Evolutionary conservation across 1,284 basidiomycete genomes (phyloP), one percentile per base, ranked within the genome.

Genomic region (Ustilago vetiveriae): DNA sequence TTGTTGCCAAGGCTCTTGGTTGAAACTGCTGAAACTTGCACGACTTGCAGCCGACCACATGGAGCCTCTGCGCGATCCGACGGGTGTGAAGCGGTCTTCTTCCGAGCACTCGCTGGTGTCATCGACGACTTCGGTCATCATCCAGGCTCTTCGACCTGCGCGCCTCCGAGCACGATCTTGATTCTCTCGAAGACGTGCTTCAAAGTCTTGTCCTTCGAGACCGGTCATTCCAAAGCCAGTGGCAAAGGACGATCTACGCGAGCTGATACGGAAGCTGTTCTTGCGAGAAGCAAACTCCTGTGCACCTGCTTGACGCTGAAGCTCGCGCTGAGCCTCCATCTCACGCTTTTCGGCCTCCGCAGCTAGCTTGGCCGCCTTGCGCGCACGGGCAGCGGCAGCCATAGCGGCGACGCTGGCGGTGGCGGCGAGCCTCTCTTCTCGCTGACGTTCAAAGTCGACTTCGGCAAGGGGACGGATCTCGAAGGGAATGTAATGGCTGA

Each of bases 401-500:
- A 80, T 69, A 29, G 70, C 70, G 17, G 79, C 79, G 10, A 79
- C 79, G 35, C 23, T 70, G 46, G 76, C 72, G n/a, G 62, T 74
- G 11, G 79, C 79, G 21, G 70, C 67, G 17, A 72, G 56, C 43
- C 70, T 65, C 35, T 78, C 65, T 41, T 77, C 76, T 10, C 67
- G 59, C 36, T 74, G 64, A 44, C 71, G 56, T 39, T 76, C 67
- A 43, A 69, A 72, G n/a, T 80, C 72, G 33, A 74, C 67, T 42
- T 80, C 76, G 19, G 70, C 70, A 3, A 70, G 55, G 10, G 79
- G 68, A 32, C 70, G 71, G 29, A 81, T 74, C 35, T 72, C 66
- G 56, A 82, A 81, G 19, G 80, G 80, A n/a, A 82, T 76, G 49
- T 72, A 74, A 52, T 81, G 78, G 41, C 69, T 74, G 41, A 80